Conservation (phyloP, 2,329 filamentous ascomycete genomes). For the Cytospora piceae region DNA sequence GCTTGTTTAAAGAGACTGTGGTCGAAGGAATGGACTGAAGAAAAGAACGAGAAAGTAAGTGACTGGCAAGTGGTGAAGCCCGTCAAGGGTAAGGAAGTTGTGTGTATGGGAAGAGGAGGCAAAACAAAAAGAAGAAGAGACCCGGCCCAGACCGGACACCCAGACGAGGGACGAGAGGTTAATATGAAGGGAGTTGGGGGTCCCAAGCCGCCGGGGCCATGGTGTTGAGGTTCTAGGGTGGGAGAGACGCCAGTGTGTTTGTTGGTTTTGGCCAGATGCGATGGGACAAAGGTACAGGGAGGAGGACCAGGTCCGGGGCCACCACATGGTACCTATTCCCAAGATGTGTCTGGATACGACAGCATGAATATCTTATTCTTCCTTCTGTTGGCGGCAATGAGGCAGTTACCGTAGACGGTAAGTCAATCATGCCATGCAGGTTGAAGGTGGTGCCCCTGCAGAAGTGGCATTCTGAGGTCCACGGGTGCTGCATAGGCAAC, state of each 20-base stretch:
- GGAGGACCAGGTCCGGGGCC: background rate
- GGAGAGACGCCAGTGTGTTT: conserved; percentile 6
- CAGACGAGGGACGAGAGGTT: conserved; percentile 6
- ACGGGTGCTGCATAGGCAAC: background rate
- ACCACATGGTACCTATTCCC: no score
- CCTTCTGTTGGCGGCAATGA: conserved; percentile 11
- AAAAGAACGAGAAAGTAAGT: conserved; percentile 3
- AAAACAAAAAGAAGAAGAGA: conserved; percentile 15
- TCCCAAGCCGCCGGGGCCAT: conserved; percentile 16
- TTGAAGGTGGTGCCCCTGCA: conserved; percentile 23
- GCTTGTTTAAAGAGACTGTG: conserved; percentile 21
- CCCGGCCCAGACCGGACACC: background rate
- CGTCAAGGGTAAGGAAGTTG: background rate
- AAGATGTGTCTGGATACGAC: background rate
- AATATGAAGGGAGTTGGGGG: conserved; percentile 13
- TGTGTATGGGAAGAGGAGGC: conserved; percentile 1
- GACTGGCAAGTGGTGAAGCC: conserved; percentile 2
- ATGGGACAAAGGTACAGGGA: background rate
- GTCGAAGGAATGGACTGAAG: conserved; percentile 12
- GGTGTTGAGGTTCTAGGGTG: conserved; percentile 16
- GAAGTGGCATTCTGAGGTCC: conserved; percentile 3
- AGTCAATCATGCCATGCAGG: conserved; percentile 10
- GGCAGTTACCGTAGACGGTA: background rate
- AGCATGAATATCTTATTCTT: no score
- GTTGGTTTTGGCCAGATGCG: conserved; percentile 9